Base-by-base conservation (phyloP, 2,329 filamentous ascomycete species). In the Passalora sequoiae region DNA sequence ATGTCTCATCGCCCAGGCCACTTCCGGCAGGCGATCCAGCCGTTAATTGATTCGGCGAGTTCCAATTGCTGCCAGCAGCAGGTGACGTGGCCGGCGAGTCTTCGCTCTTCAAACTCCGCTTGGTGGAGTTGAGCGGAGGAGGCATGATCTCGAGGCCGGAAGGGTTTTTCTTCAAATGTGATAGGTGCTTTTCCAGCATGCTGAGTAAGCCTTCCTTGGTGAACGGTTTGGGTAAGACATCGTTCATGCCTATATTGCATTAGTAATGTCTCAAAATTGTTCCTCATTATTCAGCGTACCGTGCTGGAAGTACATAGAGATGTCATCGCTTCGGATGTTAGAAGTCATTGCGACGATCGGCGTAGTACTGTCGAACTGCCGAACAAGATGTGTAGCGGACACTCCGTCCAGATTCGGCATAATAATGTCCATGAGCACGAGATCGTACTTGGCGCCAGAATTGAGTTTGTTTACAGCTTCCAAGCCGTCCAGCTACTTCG, bases 331-430 rank as follows among this genome's bases (percentile, higher is more conserved):
- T 53, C 92, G 80, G 53, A 98, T 97, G 62, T 97, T 98, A 3
- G 91, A 96, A 3, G 92, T 98, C 92, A 98, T 97, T 35, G 92
- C 92, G 46, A 98, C 87, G 58, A 98, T 94, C 0, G 92, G 92
- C 15, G 86, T 82, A 25, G 81, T 78, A 27, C 81, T 79, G 51
- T 89, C 82, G 50, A 91, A 87, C 60, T 95, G 86, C 40, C 91
- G 81, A 53, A 98, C 96, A 50, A 95, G 81, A 60, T 92, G 86
- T 44, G 89, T 95, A 2, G 92, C 91, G 12, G 89, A 95, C 4
- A 97, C 89, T 55, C 92, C 92, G 59, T 97, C 92, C 41, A 97
- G 74, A 53, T 89, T 85, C 4, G 92, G 92, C 92, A 98, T 97
- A 56, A 98, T 94, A 53, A 98, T 74, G 45, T 74, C 75, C 73